Base-by-base conservation (phyloP, 1,139 yeast genomes). In the Suhomyces bokatorum region DNA sequence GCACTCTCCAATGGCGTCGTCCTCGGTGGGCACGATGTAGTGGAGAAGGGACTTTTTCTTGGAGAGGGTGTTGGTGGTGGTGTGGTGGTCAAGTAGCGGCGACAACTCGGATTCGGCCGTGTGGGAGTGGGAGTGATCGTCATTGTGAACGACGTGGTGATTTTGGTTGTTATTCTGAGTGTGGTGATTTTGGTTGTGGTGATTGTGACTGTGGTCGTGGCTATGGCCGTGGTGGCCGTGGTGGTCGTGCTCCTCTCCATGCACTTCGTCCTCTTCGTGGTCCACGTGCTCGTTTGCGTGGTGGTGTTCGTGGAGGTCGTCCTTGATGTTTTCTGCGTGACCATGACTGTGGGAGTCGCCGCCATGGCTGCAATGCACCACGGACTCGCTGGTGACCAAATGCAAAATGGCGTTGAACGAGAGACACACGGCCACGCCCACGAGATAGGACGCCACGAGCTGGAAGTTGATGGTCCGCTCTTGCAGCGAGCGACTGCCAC, bases 301-400 rank as follows among this genome's bases (percentile, higher is more conserved):
- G 22, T 39, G 43, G 24, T 20, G 24, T 20, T 20, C 34, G 20
- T 43, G 45, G 14, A 36, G 4, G 15, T 48, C 49, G 4, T 40
- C 22, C 32, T 42, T 51, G 20, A 20, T 20, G 24, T 49, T 14
- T 32, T 33, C 28, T 4, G 32, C 9, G 4, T 14, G 33, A 3
- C n/a, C 17, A 20, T 38, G 35, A 11, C 29, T 17, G 12, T 35
- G 30, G 11, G 39, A 20, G 27, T 45, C 77, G 8, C 64, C 67
- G 17, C 67, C 70, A 56, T 90, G 97, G 14, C 81, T 84, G 63
- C 97, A 90, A 59, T 90, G 97, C 0, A 91, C 88, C 26, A 91
- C 79, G 27, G 95, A 84, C 57, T 87, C 88, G 46, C 93, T 81
- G 2, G 97, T 88, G 44, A 84, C 63, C 35, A 81, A 63, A 61